Evolutionary conservation across 169 alveolate genomes (phyloP).

Genomic region (Plasmodium fragile): DNA sequence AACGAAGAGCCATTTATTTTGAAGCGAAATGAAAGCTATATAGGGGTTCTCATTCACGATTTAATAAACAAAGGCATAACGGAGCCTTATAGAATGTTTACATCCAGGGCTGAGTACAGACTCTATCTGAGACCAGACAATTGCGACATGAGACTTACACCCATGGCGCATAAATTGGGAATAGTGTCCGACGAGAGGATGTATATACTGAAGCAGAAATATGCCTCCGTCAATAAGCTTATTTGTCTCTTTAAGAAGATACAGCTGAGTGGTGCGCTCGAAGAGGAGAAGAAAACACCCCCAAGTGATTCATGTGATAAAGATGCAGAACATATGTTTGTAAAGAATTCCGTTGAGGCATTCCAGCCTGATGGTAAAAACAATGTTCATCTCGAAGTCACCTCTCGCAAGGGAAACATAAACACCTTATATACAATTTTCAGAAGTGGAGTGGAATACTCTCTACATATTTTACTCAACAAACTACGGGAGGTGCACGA

Average conservation of each 20-base stretch:
- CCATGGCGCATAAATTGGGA: slow-evolving; percentile 86
- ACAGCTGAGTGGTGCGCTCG: background rate
- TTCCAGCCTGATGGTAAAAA: background rate
- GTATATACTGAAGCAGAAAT: slow-evolving; percentile 78
- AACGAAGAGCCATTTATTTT: slow-evolving; percentile 73
- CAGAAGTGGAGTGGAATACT: slow-evolving; percentile 67
- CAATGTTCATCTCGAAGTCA: background rate
- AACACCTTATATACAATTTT: slow-evolving; percentile 30
- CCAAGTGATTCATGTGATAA: background rate
- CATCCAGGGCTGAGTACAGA: slow-evolving; percentile 92
- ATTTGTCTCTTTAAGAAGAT: slow-evolving; percentile 42
- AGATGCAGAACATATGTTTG: background rate
- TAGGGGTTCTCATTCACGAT: slow-evolving; percentile 94
- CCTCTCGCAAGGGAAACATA: background rate
- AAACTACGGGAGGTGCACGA: slow-evolving; percentile 17
- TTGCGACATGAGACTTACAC: slow-evolving; percentile 89
- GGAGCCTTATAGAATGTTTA: slow-evolving; percentile 94
- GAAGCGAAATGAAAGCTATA: slow-evolving; percentile 87
- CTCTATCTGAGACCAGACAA: slow-evolving; percentile 89
- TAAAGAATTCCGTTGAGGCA: background rate
- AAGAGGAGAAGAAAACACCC: background rate
- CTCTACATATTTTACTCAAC: slow-evolving; percentile 11
- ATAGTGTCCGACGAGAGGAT: slow-evolving; percentile 79
- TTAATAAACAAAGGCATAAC: slow-evolving; percentile 89
- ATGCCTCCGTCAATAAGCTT: slow-evolving; percentile 33